Evolutionary conservation across 2,329 filamentous ascomycete species (phyloP), one percentile per base, ranked within the genome.

Genomic region (Didymella segeticola): DNA sequence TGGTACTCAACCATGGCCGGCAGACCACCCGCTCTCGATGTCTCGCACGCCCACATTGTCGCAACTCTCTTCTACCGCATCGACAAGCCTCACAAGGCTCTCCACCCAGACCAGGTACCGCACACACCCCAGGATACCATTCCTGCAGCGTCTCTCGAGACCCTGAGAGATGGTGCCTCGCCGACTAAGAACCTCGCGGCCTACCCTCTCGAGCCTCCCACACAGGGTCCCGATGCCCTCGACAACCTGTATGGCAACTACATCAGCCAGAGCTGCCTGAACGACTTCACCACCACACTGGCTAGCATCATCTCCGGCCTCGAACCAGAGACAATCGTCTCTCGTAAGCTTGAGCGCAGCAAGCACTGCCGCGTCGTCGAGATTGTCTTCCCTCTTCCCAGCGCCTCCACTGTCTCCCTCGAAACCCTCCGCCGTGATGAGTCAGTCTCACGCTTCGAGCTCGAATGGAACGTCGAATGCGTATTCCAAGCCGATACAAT

Each of bases 401-500:
- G 77, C 14, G 77, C 80, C 42, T 76, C 79, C 1, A 68, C 78
- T 43, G 69, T 82, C 7, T 76, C 79, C 4, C 79, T 93, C 15
- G 78, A 82, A 2, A 89, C 92, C 62, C 78, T 96, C 64, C 84
- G 90, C 59, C 89, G 89, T 68, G 88, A 96, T 72, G 90, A 93
- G 77, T 85, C 86, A 55, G 86, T 96, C 54, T 91, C 64, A n/a
- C 63, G 68, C n/a, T 96, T 96, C 68, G 91, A 96, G 82, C 84
- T 86, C 58, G 89, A 93, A 73, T 96, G 91, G 90, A 93, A 92
- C 68, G 88, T 95, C 33, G 90, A 96, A 74, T 88, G 93, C 12
- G 85, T 90, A 17, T 80, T 96, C 58, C 90, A 96, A 74, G 76
- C 76, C 33, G 90, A 93, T 69, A 84, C 80, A 25, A 80, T 93